Percentiles rank a stretch among this genome's conserved stretches.
These are phyloP conservation scores for Candida dubliniensis DNA, from an alignment of 1,139 yeast genomes.

Conservation along the genomic window DNA sequence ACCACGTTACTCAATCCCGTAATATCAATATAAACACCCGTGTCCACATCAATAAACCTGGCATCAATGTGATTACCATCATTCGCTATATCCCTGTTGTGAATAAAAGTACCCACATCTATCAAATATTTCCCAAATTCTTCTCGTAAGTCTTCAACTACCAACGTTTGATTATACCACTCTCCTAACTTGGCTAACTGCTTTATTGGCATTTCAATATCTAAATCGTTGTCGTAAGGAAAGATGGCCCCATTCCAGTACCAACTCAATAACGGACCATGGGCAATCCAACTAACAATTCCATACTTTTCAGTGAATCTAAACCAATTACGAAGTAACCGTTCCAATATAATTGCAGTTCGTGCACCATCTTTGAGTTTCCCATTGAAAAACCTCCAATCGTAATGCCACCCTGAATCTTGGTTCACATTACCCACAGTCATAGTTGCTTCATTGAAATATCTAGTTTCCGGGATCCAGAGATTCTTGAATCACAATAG, in stretches of 20 bases:
- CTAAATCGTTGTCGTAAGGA: constrained; percentile 67
- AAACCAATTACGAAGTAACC: constrained; percentile 56
- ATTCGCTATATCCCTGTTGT: constrained; percentile 33
- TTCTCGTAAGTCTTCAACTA: constrained; percentile 44
- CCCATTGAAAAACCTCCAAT: constrained; percentile 27
- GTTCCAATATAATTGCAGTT: constrained; percentile 13
- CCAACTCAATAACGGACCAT: constrained; percentile 62
- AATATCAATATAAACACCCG: constrained; percentile 61
- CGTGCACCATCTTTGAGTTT: constrained; percentile 31
- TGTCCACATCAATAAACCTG: constrained; percentile 52
- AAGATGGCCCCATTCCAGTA: constrained; percentile 57
- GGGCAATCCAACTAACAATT: constrained; percentile 56
- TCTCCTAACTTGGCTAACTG: constrained; percentile 42
- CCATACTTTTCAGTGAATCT: constrained; percentile 44
- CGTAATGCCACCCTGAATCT: constrained; percentile 24
- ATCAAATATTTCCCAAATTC: constrained; percentile 48
- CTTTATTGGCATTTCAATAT: constrained; percentile 51
- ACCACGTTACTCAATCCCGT: constrained; percentile 46
- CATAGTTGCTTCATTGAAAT: constrained; percentile 24
- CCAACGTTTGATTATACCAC: constrained; percentile 46
- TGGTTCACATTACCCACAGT: constrained; percentile 8
- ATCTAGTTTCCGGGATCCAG: constrained; percentile 17
- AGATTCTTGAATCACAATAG: constrained; percentile 7
- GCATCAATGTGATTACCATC: constrained; percentile 60
- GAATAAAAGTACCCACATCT: constrained; percentile 51